Base-by-base conservation (phyloP, 352 stramenopile species). In the Pythium brassicae region DNA sequence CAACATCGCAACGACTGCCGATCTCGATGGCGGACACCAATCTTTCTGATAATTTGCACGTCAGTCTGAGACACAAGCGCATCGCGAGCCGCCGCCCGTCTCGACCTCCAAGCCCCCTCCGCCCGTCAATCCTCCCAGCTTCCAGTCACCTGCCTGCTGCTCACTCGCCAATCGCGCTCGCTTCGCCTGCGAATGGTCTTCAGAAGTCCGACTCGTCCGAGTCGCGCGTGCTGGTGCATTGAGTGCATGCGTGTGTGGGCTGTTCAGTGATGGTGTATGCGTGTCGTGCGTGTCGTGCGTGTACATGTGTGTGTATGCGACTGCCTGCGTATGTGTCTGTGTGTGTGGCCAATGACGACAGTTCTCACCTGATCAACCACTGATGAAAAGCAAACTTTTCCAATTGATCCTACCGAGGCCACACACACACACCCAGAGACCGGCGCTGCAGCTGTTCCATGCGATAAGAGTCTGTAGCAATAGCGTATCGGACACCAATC, bases 351-450 rank as follows among this genome's bases (percentile, higher is more conserved):
- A 42, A 63, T 90, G 80, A 90, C 86, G 80, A 88, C 52, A 71
- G 71, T 86, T 84, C 67, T 87, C 74, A 77, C 53, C 75, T 86
- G 73, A 84, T 76, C 61, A 78, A 57, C 53, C 69, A 44, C 68
- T 87, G 77, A 85, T 84, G 77, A 87, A 87, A 87, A 51, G 47
- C 66, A 71, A 75, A 72, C 22, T 78, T 84, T 90, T 90, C 78
- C 80, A 90, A 90, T 90, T 90, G 80, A 90, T 90, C 80, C 80
- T 90, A 85, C 80, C 88, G 80, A 90, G 78, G 78, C 60, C 51
- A 66, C 57, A 63, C 50, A 60, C 26, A 62, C 60, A 65, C 64
- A 64, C 43, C 29, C 29, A 35, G 29, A 35, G 5, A 35, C 29
- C 44, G 56, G n/a, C 34, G 27, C 4, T 12, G 12, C 35, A 17